These are phyloP conservation scores for Hypoxylon perforatum DNA, from an alignment of 495 filamentous ascomycete genomes.

Conservation along the genomic window DNA sequence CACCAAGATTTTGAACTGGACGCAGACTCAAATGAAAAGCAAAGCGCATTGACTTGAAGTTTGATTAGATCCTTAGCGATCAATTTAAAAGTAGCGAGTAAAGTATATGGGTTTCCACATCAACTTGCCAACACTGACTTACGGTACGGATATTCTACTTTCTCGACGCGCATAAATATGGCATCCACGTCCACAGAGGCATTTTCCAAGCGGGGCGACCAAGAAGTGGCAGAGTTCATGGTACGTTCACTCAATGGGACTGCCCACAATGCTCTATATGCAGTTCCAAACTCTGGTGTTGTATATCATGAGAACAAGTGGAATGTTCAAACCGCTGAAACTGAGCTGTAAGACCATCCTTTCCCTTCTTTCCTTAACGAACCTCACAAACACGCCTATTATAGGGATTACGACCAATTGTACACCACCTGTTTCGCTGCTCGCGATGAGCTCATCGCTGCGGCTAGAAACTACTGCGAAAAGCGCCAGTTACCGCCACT, in stretches of 20 bases:
- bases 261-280: not conserved
- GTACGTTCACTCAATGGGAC: not conserved
- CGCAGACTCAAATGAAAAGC: too few species aligned
- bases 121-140: too few species aligned
- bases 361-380: not conserved
- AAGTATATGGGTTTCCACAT: too few species aligned
- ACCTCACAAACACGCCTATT: not conserved
- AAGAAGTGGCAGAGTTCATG: not conserved
- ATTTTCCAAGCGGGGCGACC: not conserved
- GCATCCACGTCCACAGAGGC: not conserved
- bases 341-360: not conserved
- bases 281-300: not conserved
- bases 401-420: constrained; percentile 15
- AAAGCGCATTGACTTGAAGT: too few species aligned
- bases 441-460: constrained; percentile 4
- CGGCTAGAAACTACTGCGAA: constrained; percentile 5
- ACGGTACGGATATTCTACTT: too few species aligned
- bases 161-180: not conserved
- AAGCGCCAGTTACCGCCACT: not conserved
- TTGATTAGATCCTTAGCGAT: too few species aligned
- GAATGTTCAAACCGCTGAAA: not conserved
- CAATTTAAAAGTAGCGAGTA: too few species aligned
- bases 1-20: too few species aligned
- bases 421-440: constrained; percentile 3
- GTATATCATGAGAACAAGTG: not conserved